Conservation (phyloP, 2,329 filamentous ascomycete genomes). For the Nemania bipapillata region DNA sequence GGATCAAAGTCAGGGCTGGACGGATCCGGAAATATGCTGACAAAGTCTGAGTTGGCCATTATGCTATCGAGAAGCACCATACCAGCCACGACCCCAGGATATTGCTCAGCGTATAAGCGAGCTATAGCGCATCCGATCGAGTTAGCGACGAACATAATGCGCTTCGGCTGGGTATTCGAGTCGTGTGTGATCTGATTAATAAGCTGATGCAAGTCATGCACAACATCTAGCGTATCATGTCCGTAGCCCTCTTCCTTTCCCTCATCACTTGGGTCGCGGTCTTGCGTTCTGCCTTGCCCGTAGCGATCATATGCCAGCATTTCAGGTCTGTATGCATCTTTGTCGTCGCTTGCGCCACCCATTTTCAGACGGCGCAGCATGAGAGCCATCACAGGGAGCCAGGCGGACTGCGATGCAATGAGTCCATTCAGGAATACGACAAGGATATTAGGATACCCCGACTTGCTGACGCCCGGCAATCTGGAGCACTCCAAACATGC, state of each 20-base stretch:
- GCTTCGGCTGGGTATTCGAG: constrained; percentile 40
- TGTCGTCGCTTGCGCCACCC: neutral
- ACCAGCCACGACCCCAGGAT: constrained; percentile 59
- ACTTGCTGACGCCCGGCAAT: constrained; percentile 34
- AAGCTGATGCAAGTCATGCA: constrained; percentile 59
- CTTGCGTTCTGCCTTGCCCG: constrained; percentile 61
- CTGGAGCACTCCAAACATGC: constrained; percentile 39
- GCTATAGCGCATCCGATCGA: constrained; percentile 65
- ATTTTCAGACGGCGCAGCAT: constrained; percentile 35
- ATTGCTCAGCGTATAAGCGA: constrained; percentile 61
- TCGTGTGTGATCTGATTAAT: constrained; percentile 28
- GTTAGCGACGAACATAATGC: constrained; percentile 62
- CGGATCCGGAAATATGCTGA: constrained; percentile 66
- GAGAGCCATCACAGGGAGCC: constrained; percentile 42
- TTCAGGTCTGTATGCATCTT: constrained; percentile 41
- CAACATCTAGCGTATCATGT: constrained; percentile 59
- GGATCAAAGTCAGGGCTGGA: constrained; percentile 60
- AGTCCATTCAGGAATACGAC: constrained; percentile 49
- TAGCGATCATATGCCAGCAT: constrained; percentile 68
- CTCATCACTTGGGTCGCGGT: constrained; percentile 61
- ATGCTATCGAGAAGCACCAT: constrained; percentile 67
- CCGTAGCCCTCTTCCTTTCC: constrained; percentile 58
- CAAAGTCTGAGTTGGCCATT: constrained; percentile 67
- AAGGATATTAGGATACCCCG: constrained; percentile 32
- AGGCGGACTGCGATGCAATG: constrained; percentile 44